Evolutionary conservation across 305 asterid species (phyloP), one percentile per base, ranked within the genome.

Genomic region (Vinca major): DNA sequence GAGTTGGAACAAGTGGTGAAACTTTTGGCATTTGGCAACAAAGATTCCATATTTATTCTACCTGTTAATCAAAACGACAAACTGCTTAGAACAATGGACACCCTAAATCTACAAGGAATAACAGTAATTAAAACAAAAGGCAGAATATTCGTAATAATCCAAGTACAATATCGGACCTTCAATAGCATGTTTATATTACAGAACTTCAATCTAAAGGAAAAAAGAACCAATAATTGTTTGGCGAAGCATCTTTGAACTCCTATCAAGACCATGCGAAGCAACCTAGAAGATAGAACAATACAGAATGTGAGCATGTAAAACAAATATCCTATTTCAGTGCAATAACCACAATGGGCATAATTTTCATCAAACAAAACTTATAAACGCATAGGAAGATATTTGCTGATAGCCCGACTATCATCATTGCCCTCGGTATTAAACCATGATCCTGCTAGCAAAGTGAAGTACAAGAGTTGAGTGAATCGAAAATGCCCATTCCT

Each of bases 181-280:
- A 75, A 61, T 58, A 68, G 65, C 64, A 71, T 74, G 72, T 60
- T 69, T 68, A 50, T 55, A 68, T 56, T 68, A 77, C 67, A 74
- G 60, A 70, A 72, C 73, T 44, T 48, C 78, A 76, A 83, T 73
- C 92, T 89, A 91, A 70, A 88, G 80, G 75, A 83, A 87, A 86
- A 86, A 75, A n/a, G 92, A 60, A 68, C 95, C 96, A 63, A 83
- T 77, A 49, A 96, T 85, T 66, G 96, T 93, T 75, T 84, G 89
- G 71, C 89, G 89, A 70, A 89, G 92, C 89, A 93, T 92, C 84
- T 84, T 88, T 45, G 99, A 84, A 84, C 96, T 87, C 68, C 96
- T 86, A 79, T 91, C 96, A 77, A 93, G 90, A 73, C 99, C 97
- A 68, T 93, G 99, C 65, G 97, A 90, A 72, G 97, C 93, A 83